Evolutionary conservation across 129 eudicot genomes (phyloP).

Genomic region (Solidago caesia): DNA sequence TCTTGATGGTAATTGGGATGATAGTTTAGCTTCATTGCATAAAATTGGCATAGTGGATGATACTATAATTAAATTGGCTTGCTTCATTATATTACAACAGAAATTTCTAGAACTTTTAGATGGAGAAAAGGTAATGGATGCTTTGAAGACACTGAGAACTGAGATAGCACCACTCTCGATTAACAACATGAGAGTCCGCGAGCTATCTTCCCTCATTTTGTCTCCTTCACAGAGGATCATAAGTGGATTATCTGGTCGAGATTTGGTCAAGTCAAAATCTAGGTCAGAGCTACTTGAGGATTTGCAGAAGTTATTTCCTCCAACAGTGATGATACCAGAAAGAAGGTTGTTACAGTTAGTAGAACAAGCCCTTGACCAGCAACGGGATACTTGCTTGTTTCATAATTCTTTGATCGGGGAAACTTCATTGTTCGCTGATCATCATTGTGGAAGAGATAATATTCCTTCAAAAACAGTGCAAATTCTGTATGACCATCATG

Average conservation of each 20-base stretch:
- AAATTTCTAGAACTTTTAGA: constrained; percentile 76
- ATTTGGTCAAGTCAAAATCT: constrained; percentile 33
- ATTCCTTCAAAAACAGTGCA: constrained; percentile 79
- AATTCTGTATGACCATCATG: constrained; percentile 65
- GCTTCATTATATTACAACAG: constrained; percentile 78
- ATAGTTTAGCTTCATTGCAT: constrained; percentile 57
- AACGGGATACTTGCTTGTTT: constrained; percentile 68
- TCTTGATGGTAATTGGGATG: constrained; percentile 85
- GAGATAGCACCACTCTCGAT: constrained; percentile 67
- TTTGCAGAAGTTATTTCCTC: constrained; percentile 69
- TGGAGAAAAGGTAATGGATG: constrained; percentile 59
- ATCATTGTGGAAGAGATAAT: constrained; percentile 74
- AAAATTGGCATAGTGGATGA: constrained; percentile 62
- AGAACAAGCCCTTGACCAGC: constrained; percentile 85
- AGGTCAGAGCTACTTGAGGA: constrained; percentile 64
- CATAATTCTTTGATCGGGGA: constrained; percentile 70
- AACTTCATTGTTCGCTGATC: constrained; percentile 72
- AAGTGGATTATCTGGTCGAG: constrained; percentile 34
- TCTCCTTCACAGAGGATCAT: constrained; percentile 37
- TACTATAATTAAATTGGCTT: constrained; percentile 52
- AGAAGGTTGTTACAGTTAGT: constrained; percentile 65
- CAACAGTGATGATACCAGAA: constrained; percentile 76
- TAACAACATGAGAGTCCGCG: constrained; percentile 48
- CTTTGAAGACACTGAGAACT: constrained; percentile 76
- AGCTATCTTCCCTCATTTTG: constrained; percentile 54